A percentile compares a stretch with the other conserved stretches of the same genome.
phyloP scores from a whole-genome alignment of 2,329 filamentous ascomycete species.

The Ophidiomyces ophidiicola region DNA sequence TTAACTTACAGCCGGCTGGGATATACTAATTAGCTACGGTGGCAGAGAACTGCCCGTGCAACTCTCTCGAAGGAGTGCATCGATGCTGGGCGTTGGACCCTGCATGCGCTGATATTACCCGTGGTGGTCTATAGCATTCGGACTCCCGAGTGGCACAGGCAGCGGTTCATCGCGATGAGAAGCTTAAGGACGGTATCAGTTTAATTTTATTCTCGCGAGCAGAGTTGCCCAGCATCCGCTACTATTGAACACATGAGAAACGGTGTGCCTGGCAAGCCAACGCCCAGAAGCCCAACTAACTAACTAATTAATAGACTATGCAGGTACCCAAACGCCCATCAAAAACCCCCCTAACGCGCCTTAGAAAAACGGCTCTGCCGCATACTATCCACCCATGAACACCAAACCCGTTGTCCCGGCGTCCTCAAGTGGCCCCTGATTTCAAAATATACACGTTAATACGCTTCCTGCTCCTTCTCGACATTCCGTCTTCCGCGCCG shows the following conservation, averaged over 20 bases:
- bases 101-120: no score
- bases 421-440: not conserved
- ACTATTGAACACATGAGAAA: not conserved
- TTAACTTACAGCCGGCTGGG: no score
- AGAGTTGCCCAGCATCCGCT: not conserved
- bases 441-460: conserved; percentile 25
- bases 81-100: no score
- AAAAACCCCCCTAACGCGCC: no score
- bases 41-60: no score
- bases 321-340: not conserved
- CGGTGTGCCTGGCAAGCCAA: not conserved
- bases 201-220: not conserved
- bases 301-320: not conserved
- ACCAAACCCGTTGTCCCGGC: not conserved
- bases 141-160: no score
- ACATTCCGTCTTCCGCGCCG: conserved; percentile 27
- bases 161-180: no score
- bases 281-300: not conserved
- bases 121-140: no score
- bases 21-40: no score
- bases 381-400: not conserved
- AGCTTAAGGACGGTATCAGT: no score
- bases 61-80: no score
- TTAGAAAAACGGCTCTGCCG: no score
- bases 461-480: conserved; percentile 24